These are phyloP conservation scores for Astraeus odoratus DNA, from an alignment of 768 basidiomycete species.

Conservation along the genomic window DNA sequence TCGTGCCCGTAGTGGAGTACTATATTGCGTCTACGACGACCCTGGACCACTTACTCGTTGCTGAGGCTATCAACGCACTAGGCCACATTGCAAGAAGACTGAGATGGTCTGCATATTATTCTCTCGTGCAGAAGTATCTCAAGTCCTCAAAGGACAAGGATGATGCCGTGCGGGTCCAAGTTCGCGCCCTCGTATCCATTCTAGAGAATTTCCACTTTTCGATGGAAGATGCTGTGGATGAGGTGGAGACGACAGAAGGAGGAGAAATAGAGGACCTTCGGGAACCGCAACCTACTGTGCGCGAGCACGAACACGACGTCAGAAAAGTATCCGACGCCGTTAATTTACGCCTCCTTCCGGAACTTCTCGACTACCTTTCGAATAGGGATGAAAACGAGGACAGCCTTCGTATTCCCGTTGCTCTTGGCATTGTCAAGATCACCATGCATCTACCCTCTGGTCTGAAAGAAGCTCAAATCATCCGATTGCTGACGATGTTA, in stretches of 20 bases:
- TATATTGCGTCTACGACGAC: constrained; percentile 59
- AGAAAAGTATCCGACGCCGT: constrained; percentile 67
- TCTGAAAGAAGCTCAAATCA: constrained; percentile 59
- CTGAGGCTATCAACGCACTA: constrained; percentile 77
- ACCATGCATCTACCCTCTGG: constrained; percentile 70
- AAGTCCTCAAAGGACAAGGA: constrained; percentile 62
- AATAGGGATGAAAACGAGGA: constrained; percentile 81
- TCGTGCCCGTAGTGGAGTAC: constrained; percentile 81
- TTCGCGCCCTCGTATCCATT: constrained; percentile 78
- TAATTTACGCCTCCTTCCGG: constrained; percentile 68
- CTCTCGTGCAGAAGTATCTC: constrained; percentile 75
- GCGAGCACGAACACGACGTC: constrained; percentile 9
- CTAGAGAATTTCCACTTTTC: constrained; percentile 91
- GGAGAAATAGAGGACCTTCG: constrained; percentile 27
- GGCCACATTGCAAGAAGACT: constrained; percentile 74
- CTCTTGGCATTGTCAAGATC: constrained; percentile 80
- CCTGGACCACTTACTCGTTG: constrained; percentile 80
- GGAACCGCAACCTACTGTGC: constrained; percentile 6
- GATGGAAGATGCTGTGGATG: constrained; percentile 52
- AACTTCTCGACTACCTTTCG: constrained; percentile 73
- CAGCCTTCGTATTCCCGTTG: constrained; percentile 78
- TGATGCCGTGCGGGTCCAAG: constrained; percentile 67
- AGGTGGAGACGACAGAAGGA: constrained; percentile 20
- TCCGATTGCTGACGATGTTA: constrained; percentile 73
- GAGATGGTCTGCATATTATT: constrained; percentile 79